Conservation (phyloP, 1,284 basidiomycete genomes). For the Boletus semigastroideus region DNA sequence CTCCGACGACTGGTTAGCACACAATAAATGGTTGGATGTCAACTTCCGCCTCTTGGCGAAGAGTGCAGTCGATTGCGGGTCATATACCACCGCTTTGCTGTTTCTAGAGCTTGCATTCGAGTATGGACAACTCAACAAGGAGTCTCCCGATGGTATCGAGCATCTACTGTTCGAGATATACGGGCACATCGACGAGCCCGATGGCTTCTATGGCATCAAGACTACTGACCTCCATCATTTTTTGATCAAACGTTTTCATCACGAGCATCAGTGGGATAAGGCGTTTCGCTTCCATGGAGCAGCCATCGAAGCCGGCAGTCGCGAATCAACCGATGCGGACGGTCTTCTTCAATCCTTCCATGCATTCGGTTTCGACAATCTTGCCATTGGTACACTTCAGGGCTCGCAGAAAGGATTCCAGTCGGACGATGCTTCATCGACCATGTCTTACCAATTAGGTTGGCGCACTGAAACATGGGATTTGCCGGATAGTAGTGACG, state of each 20-base stretch:
- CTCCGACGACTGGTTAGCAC: constrained; percentile 53
- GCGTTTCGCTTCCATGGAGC: constrained; percentile 92
- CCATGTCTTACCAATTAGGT: constrained; percentile 74
- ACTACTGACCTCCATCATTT: constrained; percentile 74
- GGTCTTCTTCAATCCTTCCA: constrained; percentile 78
- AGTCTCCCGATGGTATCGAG: constrained; percentile 42
- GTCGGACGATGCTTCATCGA: constrained; percentile 39
- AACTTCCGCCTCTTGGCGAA: constrained; percentile 72
- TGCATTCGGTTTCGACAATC: constrained; percentile 82
- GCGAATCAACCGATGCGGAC: constrained; percentile 41
- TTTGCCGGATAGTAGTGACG: constrained; percentile 60
- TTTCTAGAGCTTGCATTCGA: constrained; percentile 85
- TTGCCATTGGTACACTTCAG: constrained; percentile 68
- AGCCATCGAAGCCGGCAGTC: constrained; percentile 61
- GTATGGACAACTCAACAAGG: constrained; percentile 35
- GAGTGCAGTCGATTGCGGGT: constrained; percentile 75
- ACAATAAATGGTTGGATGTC: constrained; percentile 84
- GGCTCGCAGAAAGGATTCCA: constrained; percentile 38
- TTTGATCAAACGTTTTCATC: constrained; percentile 83
- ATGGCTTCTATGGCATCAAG: constrained; percentile 94
- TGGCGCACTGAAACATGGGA: constrained; percentile 96
- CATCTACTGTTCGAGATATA: constrained; percentile 89
- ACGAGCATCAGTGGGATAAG: constrained; percentile 90
- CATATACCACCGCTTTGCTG: constrained; percentile 86
- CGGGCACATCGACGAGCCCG: constrained; percentile 93